phyloP scores from a whole-genome alignment of 1,284 basidiomycete genomes.

The Ustilago shanxiensis region DNA sequence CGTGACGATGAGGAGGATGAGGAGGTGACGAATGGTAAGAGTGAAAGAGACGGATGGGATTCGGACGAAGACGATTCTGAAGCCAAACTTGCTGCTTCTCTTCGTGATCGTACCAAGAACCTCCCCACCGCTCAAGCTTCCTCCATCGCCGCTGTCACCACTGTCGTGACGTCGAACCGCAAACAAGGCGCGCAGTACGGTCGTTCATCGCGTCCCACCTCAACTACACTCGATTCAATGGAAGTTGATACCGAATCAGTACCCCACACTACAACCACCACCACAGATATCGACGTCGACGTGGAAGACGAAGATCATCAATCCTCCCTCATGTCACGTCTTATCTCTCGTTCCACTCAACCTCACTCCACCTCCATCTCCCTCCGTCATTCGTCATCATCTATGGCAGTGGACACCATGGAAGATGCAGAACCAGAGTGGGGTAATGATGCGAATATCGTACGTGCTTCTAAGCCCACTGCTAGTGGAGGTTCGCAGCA shows the following conservation, averaged over 20 bases:
- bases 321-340: slow-evolving; percentile 24
- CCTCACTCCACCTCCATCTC: not conserved
- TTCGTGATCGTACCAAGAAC: slow-evolving; percentile 24
- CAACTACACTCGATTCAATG: not conserved
- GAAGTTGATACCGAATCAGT: not conserved
- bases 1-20: slow-evolving; percentile 38
- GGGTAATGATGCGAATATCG: slow-evolving; percentile 50
- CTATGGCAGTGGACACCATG: slow-evolving; percentile 22
- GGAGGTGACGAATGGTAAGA: slow-evolving; percentile 5
- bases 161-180: not conserved
- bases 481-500: slow-evolving; percentile 10
- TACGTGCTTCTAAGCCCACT: slow-evolving; percentile 34
- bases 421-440: slow-evolving; percentile 51
- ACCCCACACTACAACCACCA: not conserved
- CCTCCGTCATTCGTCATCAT: not conserved
- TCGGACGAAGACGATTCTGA: slow-evolving; percentile 30
- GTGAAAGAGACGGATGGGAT: slow-evolving; percentile 18
- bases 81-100: slow-evolving; percentile 15
- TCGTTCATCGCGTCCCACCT: not conserved
- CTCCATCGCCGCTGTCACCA: not conserved
- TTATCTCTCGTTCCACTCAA: not conserved
- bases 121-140: not conserved
- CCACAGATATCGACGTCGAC: not conserved
- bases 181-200: slow-evolving; percentile 22
- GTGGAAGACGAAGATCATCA: not conserved